Evolutionary conservation across 768 basidiomycete genomes (phyloP), one percentile per base, ranked within the genome.

Genomic region (Clitopilus passeckerianus): DNA sequence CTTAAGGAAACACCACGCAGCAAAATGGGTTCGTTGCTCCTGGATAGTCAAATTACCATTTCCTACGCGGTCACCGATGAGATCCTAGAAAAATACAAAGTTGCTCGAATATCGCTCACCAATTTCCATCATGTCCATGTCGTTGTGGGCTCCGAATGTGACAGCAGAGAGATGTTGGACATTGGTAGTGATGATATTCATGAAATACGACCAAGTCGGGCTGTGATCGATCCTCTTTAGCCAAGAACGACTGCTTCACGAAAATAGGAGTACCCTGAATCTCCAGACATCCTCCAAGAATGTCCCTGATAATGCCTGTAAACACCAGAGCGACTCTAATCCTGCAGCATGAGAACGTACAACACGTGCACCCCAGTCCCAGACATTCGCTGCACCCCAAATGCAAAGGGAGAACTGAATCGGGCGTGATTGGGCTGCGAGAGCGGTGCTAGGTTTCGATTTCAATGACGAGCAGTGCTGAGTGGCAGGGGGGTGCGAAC

Each of bases 71-170:
- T 9, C 37, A 41, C 14, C 37, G n/a, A n/a, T 35, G 16, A 33
- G 37, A 3, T 7, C 20, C 16, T 23, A 30, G 7, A 12, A 5
- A 1, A n/a, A n/a, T n/a, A n/a, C n/a, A n/a, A 18, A 22, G 33
- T n/a, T 55, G 7, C n/a, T 10, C n/a, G 16, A 24, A 34, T 34
- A 16, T 5, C 37, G 60, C 59, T 34, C 43, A 68, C 73, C 77
- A 43, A 80, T 78, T 61, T 80, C 76, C 76, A 79, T 79, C 82
- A 83, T 84, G 64, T 84, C 82, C 82, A 84, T 83, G 60, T 85
- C 83, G 59, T 83, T 82, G 62, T 84, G 82, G 0, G 76, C 72
- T 43, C 68, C 76, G 63, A 84, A 85, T 56, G 77, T 71, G 61
- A 79, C 70, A n/a, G 73, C 69, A n/a, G 74, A 68, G n/a, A 81